Evolutionary conservation across 345 rosid species (phyloP), one percentile per base, ranked within the genome.

Genomic region (Eucalyptus victrix): DNA sequence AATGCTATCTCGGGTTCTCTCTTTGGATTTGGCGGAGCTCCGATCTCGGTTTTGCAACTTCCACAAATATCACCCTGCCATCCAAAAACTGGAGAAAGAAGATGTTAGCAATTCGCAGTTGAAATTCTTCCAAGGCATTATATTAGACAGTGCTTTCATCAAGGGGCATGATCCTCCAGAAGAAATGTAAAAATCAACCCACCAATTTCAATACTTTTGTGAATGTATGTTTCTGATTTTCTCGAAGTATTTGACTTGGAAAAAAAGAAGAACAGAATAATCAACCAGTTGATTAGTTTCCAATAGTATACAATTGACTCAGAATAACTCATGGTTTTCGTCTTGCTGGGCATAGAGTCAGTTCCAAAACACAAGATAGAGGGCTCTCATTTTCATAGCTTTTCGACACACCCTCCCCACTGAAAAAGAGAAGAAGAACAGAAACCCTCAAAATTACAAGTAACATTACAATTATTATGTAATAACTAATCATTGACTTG

Each of bases 21-120:
- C 91, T 89, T 18, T 51, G 88, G 90, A 89, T 90, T 88, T 88
- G 94, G 60, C 93, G 92, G 47, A 94, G 92, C 91, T 94, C 98
- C 51, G 94, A 90, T 86, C 90, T 94, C 24, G 96, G 90, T 91
- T 95, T 97, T 49, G 97, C 97, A 81, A 94, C 92, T 89, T 97
- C 98, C 90, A 97, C 97, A 47, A 96, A 96, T 89, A 95, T 96
- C 44, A 96, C 97, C 90, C 98, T 95, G 94, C 98, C 99, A 93
- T 96, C 95, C 92, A 95, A 87, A 92, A 96, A 96, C 98, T 95
- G 90, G 65, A 86, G 54, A 53, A 53, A 87, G 88, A 44, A 87
- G 44, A 21, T 17, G 42, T 60, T 42, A 30, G 21, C 47, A 21
- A 54, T 87, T 87, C 1, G 32, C 13, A 0, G 49, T 40, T 40